A percentile compares a stretch with the other conserved stretches of the same genome.
Conservation (phyloP, 495 filamentous ascomycete species). For the Lasiosphaeria miniovina region DNA sequence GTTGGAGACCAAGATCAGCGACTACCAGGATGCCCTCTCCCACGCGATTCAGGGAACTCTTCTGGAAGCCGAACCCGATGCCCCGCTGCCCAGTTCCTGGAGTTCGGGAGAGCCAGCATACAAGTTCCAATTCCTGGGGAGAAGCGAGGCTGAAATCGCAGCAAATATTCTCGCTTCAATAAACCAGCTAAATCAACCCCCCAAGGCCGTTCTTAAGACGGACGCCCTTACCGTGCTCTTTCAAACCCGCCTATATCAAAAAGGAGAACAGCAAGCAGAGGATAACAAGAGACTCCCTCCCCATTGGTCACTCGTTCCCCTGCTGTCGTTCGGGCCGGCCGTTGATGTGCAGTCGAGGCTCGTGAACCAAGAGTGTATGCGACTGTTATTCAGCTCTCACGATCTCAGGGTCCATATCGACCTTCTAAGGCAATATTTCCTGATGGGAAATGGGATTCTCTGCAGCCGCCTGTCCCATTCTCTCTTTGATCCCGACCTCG, state of each 20-base stretch:
- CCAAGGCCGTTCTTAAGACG: constrained; percentile 17
- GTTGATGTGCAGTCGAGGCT: constrained; percentile 70
- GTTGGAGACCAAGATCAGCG: constrained; percentile 57
- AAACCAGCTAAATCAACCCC: constrained; percentile 37
- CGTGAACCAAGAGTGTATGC: constrained; percentile 73
- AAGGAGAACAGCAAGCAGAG: neutral
- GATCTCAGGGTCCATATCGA: constrained; percentile 70
- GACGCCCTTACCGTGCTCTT: constrained; percentile 35
- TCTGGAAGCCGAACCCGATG: neutral
- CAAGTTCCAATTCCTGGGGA: constrained; percentile 48
- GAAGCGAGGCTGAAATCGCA: constrained; percentile 47
- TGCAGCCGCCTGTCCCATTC: constrained; percentile 73
- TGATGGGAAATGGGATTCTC: constrained; percentile 83
- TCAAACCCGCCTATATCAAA: constrained; percentile 25
- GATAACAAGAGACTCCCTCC: constrained; percentile 52
- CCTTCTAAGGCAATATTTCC: constrained; percentile 74
- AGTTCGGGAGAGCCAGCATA: neutral
- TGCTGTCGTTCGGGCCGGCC: constrained; percentile 72
- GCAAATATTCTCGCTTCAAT: constrained; percentile 51
- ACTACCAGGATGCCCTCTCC: constrained; percentile 58
- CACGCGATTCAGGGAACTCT: constrained; percentile 33
- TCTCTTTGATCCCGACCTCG: constrained; percentile 82
- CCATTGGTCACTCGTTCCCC: constrained; percentile 65
- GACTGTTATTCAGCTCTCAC: constrained; percentile 74
- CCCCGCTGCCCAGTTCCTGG: neutral